Conservation (phyloP, 768 basidiomycete species). For the Pleurotus ostreatus region DNA sequence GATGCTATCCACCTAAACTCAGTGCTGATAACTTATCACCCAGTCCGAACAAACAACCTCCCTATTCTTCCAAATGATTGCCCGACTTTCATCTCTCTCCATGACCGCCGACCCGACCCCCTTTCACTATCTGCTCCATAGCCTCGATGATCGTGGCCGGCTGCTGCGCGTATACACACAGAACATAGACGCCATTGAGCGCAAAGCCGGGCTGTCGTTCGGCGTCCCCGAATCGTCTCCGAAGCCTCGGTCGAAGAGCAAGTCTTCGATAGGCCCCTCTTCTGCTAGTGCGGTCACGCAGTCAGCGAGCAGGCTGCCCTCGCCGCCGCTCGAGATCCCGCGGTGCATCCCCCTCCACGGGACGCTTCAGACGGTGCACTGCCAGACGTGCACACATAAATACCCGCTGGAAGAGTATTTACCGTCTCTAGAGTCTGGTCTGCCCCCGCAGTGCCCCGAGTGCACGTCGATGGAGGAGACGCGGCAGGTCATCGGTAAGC, state of each 20-base stretch:
- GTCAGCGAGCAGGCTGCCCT: slow-evolving; percentile 34
- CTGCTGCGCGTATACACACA: slow-evolving; percentile 89
- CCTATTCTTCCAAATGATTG: slow-evolving; percentile 87
- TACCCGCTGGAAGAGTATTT: slow-evolving; percentile 64
- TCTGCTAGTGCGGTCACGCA: slow-evolving; percentile 13
- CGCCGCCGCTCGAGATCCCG: slow-evolving; percentile 57
- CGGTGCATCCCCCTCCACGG: slow-evolving; percentile 90
- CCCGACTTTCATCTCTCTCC: slow-evolving; percentile 71
- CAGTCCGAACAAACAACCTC: slow-evolving; percentile 74
- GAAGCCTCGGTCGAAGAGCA: slow-evolving; percentile 47
- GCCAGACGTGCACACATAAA: slow-evolving; percentile 74
- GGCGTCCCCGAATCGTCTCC: slow-evolving; percentile 73
- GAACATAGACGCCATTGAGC: slow-evolving; percentile 89
- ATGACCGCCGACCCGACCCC: slow-evolving; percentile 71
- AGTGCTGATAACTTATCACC: slow-evolving; percentile 10
- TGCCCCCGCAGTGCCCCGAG: slow-evolving; percentile 73
- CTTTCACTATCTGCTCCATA: slow-evolving; percentile 73
- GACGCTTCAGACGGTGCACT: slow-evolving; percentile 74
- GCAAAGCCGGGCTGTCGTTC: slow-evolving; percentile 81
- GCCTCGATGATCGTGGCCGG: slow-evolving; percentile 70
- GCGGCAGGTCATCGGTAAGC: slow-evolving; percentile 72
- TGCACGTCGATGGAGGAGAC: slow-evolving; percentile 68
- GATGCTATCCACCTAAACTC: background rate
- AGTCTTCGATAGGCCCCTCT: slow-evolving; percentile 16
- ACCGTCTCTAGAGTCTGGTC: slow-evolving; percentile 53